Evolutionary conservation across 2,329 filamentous ascomycete species (phyloP).

Genomic region (Bipolaris oryzae): DNA sequence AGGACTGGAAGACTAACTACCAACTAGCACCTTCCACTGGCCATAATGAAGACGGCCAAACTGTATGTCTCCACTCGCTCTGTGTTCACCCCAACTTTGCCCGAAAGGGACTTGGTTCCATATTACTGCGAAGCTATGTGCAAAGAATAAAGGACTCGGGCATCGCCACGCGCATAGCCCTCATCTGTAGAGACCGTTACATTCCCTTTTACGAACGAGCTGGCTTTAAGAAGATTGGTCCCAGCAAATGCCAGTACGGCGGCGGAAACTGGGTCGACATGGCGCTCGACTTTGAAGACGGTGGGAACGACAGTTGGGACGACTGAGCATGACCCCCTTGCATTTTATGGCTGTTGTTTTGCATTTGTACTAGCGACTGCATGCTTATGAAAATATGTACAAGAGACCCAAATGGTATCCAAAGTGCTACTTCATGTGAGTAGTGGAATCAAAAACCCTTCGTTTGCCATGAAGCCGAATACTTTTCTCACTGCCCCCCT

Average conservation of each 20-base stretch:
- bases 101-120: slow-evolving; percentile 72
- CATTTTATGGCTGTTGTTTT: not conserved
- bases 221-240: slow-evolving; percentile 72
- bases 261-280: slow-evolving; percentile 84
- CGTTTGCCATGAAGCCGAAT: not conserved
- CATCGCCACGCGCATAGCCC: slow-evolving; percentile 72
- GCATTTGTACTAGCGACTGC: not conserved
- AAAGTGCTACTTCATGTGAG: not conserved
- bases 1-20: slow-evolving; percentile 64
- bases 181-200: slow-evolving; percentile 77
- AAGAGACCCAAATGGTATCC: not conserved
- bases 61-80: slow-evolving; percentile 81
- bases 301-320: slow-evolving; percentile 9
- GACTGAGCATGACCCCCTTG: not conserved
- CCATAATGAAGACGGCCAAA: slow-evolving; percentile 74
- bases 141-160: slow-evolving; percentile 74
- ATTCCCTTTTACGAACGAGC: slow-evolving; percentile 76
- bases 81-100: slow-evolving; percentile 79
- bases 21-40: slow-evolving; percentile 56
- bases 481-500: not conserved
- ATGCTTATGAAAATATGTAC: not conserved
- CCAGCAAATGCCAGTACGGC: slow-evolving; percentile 72
- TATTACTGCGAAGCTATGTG: slow-evolving; percentile 76
- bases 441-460: not conserved
- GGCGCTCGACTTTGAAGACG: slow-evolving; percentile 57